Conservation (phyloP, 1,284 basidiomycete species). For the Pholiota adiposa region DNA sequence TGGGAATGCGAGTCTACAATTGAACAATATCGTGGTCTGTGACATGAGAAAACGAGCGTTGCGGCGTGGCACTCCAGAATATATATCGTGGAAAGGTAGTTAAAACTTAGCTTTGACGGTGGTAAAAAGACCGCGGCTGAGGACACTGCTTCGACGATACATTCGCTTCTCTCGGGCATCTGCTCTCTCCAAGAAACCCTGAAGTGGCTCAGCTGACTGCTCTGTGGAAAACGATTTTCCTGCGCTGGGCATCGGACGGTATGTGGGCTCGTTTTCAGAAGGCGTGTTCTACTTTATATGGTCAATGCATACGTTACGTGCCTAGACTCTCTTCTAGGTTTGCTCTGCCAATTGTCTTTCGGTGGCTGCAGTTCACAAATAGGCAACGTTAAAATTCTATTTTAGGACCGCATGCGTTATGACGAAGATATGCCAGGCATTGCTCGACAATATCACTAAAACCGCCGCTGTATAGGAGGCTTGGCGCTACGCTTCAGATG, state of each 20-base stretch:
- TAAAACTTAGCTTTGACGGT: conserved; percentile 14
- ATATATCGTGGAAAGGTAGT: conserved; percentile 13
- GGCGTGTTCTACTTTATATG: background rate
- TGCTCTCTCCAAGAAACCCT: background rate
- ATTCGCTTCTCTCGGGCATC: conserved; percentile 2
- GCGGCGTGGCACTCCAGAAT: conserved; percentile 11
- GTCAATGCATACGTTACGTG: background rate
- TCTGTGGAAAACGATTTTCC: too few relatives aligned
- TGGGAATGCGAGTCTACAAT: background rate
- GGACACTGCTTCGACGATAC: conserved; percentile 9
- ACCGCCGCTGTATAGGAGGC: background rate
- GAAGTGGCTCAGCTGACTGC: background rate
- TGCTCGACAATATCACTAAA: background rate
- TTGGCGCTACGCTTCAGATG: background rate
- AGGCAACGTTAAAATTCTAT: conserved; percentile 14
- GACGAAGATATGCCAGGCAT: background rate
- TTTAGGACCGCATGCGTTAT: background rate
- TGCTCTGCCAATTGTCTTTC: background rate
- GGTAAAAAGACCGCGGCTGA: conserved; percentile 16
- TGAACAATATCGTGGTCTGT: background rate
- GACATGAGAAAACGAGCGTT: conserved; percentile 7
- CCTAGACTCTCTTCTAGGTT: too few relatives aligned
- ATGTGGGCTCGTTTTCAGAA: background rate
- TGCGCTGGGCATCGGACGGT: background rate
- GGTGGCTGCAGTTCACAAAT: background rate